A percentile compares a stretch with the other conserved stretches of the same genome.
Conservation (phyloP, 768 basidiomycete genomes). For the Aureoboletus auriporus region DNA sequence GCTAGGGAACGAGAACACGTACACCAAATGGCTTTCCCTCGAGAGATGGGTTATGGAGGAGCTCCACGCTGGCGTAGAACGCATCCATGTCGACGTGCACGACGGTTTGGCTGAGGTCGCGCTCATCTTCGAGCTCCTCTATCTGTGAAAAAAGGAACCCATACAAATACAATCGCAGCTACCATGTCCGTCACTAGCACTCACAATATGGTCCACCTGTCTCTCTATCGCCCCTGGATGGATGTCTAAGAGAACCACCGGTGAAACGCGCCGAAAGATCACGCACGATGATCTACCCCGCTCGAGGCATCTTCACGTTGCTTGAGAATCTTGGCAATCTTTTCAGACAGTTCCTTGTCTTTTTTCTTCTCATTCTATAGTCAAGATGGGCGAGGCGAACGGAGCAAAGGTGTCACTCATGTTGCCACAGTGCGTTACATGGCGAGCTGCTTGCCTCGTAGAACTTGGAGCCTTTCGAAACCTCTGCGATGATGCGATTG, state of each 20-base stretch:
- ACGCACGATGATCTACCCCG: conserved; percentile 55
- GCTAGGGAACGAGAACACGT: conserved; percentile 10
- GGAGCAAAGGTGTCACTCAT: not conserved
- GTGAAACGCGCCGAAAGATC: not conserved
- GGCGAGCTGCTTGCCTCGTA: conserved; percentile 57
- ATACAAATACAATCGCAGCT: not conserved
- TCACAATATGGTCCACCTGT: conserved; percentile 65
- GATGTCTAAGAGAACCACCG: not conserved
- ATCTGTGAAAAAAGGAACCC: conserved; percentile 35
- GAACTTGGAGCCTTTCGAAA: conserved; percentile 90
- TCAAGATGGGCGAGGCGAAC: not conserved
- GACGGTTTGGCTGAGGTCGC: conserved; percentile 80
- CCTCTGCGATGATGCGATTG: conserved; percentile 85
- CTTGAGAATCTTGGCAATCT: conserved; percentile 67
- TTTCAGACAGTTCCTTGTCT: conserved; percentile 77
- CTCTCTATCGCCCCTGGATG: conserved; percentile 55
- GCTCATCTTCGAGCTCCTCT: conserved; percentile 61
- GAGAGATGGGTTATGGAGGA: conserved; percentile 59
- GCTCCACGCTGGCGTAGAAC: conserved; percentile 81
- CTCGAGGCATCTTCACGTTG: conserved; percentile 55
- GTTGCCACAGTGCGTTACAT: not conserved
- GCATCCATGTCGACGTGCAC: conserved; percentile 98
- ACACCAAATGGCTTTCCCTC: conserved; percentile 75
- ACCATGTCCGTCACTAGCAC: conserved; percentile 19
- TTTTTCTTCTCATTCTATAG: conserved; percentile 83